Evolutionary conservation across 768 basidiomycete genomes (phyloP), one percentile per base, ranked within the genome.

Genomic region (Lenzites betulinus): DNA sequence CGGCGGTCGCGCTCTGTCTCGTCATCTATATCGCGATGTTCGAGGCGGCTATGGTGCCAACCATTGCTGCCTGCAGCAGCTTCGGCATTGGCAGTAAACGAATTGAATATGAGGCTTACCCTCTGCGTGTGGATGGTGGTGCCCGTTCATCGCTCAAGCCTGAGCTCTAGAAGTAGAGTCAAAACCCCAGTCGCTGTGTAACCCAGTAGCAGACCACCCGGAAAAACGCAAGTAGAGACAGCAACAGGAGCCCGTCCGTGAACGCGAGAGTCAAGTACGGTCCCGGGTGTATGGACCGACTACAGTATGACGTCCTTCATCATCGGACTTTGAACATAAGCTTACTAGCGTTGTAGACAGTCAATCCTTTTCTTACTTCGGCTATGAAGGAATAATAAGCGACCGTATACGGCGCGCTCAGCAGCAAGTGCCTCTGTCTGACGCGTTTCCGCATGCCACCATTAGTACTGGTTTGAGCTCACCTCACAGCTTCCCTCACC

Each of bases 1-100:
- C 66, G 69, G 33, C 70, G 69, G 46, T 70, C 74, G 35, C 73
- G 74, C 60, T 74, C 74, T 3, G 74, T 74, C 20, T 67, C 70
- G 0, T 73, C 69, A 55, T 73, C 73, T 23, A 53, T 57, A 44
- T 68, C 67, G 3, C 66, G 66, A 26, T 55, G 49, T 3, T 47
- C 54, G 3, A 42, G 41, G 16, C 47, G 47, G 16, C 20, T 26
- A 39, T n/a, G 25, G 5, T 54, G 49, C 58, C 64, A 60, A 15
- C 61, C 65, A 41, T 60, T 51, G 51, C 42, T 63, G 51, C 58
- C 59, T 62, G 39, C 4, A 23, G 39, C 22, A 2, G 18, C 25
- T 35, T 51, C 38, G 42, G 50, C 16, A 23, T 30, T 23, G 28
- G 15, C 13, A 39, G n/a, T 12, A n/a, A 15, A 25, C 23, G 1